Conservation (phyloP, 2,329 filamentous ascomycete genomes). For the Hypoxylon sp. region DNA sequence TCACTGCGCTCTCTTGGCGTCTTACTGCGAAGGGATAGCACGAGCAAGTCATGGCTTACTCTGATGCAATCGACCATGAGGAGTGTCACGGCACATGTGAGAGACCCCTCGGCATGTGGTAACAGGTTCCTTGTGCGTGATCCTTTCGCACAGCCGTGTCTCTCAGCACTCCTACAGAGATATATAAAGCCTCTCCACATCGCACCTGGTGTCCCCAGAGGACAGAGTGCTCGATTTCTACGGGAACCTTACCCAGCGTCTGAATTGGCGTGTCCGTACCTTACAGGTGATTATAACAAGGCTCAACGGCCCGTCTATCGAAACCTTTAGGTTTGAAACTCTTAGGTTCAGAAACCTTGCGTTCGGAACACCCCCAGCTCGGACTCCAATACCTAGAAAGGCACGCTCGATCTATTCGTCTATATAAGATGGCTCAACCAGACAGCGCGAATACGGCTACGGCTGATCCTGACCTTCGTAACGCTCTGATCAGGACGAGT, state of each 20-base stretch:
- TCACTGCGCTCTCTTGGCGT: constrained; percentile 29
- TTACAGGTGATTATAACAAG: no score
- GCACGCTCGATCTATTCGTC: constrained; percentile 13
- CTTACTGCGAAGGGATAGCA: constrained; percentile 32
- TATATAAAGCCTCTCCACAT: constrained; percentile 15
- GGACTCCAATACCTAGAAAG: no score
- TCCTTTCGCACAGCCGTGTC: no score
- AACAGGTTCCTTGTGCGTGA: neutral
- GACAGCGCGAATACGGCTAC: constrained; percentile 37
- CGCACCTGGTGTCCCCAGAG: neutral
- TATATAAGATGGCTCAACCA: constrained; percentile 20
- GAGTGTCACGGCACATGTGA: constrained; percentile 6
- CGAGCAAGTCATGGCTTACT: constrained; percentile 30
- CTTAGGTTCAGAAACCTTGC: no score
- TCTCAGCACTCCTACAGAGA: neutral
- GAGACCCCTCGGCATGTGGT: neutral
- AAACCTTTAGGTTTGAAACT: no score
- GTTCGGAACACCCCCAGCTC: no score
- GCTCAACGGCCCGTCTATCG: no score
- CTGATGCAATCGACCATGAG: constrained; percentile 21
- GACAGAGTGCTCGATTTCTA: no score
- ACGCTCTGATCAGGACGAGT: constrained; percentile 55
- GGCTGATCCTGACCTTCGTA: constrained; percentile 52
- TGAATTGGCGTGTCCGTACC: no score
- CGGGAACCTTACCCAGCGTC: no score